Conservation (phyloP, 2,329 filamentous ascomycete genomes). For the Sphaerulina musiva region DNA sequence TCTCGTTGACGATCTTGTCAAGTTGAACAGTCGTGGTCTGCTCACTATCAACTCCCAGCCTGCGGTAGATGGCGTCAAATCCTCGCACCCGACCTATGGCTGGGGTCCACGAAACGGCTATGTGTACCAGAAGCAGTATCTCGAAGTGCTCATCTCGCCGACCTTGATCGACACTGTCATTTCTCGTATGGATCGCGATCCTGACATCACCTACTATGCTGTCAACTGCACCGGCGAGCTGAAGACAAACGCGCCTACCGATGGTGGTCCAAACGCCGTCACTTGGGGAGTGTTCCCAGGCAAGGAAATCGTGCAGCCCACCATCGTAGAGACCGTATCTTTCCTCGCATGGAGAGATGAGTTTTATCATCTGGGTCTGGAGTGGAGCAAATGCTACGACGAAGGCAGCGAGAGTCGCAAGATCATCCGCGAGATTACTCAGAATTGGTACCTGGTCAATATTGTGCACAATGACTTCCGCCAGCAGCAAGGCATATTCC, state of each 20-base stretch:
- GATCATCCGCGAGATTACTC: constrained; percentile 76
- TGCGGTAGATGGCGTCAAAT: constrained; percentile 84
- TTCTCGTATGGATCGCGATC: constrained; percentile 66
- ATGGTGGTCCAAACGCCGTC: constrained; percentile 84
- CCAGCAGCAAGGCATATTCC: constrained; percentile 71
- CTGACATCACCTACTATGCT: constrained; percentile 87
- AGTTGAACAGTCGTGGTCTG: constrained; percentile 77
- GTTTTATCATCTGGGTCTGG: constrained; percentile 82
- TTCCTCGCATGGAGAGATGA: constrained; percentile 99
- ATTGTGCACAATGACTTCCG: constrained; percentile 99
- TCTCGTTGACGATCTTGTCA: constrained; percentile 69
- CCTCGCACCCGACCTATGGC: constrained; percentile 76
- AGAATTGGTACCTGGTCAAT: constrained; percentile 89
- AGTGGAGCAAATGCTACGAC: constrained; percentile 91
- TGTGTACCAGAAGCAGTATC: constrained; percentile 96
- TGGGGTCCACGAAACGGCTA: constrained; percentile 95
- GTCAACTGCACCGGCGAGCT: constrained; percentile 78
- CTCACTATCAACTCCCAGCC: constrained; percentile 97
- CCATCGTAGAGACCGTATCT: constrained; percentile 96
- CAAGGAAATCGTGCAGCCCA: constrained; percentile 98
- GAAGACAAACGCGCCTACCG: constrained; percentile 74
- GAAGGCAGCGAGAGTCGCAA: constrained; percentile 67
- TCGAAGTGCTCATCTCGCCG: constrained; percentile 83
- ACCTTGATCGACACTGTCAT: constrained; percentile 71
- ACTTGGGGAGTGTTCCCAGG: constrained; percentile 99